Evolutionary conservation across 352 stramenopile genomes (phyloP).

Genomic region (Pythium vanterpoolii): DNA sequence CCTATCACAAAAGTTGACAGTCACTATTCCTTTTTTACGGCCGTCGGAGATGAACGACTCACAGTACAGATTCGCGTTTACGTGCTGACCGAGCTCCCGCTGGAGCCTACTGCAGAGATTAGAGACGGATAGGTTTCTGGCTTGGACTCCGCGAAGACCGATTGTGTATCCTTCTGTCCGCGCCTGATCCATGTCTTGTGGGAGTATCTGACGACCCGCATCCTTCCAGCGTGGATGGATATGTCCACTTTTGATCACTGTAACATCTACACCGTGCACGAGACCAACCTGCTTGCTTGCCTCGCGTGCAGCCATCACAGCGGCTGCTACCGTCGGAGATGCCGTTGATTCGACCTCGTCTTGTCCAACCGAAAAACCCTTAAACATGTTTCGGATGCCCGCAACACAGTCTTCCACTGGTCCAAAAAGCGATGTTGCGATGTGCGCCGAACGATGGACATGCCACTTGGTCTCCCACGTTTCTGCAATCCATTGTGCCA

Average conservation of each 20-base stretch:
- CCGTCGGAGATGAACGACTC: neutral
- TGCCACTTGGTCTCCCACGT: slow-evolving; percentile 20
- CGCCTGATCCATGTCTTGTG: slow-evolving; percentile 18
- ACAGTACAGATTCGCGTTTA: slow-evolving; percentile 42
- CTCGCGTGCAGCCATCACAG: slow-evolving; percentile 1
- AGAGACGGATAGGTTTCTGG: slow-evolving; percentile 17
- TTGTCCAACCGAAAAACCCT: slow-evolving; percentile 20
- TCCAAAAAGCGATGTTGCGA: slow-evolving; percentile 1
- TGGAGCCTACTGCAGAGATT: slow-evolving; percentile 19
- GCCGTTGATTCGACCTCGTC: neutral
- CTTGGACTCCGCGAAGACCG: slow-evolving; percentile 33
- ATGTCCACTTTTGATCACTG: slow-evolving; percentile 22
- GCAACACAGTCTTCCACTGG: neutral
- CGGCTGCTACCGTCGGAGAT: neutral
- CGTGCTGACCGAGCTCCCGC: slow-evolving; percentile 27
- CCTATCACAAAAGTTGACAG: slow-evolving; percentile 8
- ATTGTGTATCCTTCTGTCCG: slow-evolving; percentile 26
- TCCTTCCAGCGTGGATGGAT: slow-evolving; percentile 19
- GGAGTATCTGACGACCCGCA: neutral
- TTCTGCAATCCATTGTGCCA: slow-evolving; percentile 2
- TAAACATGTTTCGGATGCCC: neutral
- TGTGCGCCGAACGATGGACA: neutral
- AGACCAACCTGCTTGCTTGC: slow-evolving; percentile 8
- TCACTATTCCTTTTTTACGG: neutral
- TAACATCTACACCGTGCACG: slow-evolving; percentile 28